Base-by-base conservation (phyloP, 345 rosid species). In the Eucalyptus rudis region DNA sequence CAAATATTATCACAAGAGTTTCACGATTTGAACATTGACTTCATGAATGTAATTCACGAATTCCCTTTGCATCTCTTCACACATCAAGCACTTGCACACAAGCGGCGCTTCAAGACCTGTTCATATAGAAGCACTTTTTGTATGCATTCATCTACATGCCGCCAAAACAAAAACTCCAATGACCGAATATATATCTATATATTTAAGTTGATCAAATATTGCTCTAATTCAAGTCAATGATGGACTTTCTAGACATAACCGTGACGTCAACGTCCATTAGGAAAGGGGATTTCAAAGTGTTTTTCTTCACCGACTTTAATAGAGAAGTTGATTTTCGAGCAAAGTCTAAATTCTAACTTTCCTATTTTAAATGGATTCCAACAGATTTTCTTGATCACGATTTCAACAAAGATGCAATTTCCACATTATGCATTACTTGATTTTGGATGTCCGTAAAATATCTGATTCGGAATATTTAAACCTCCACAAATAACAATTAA, bases 351-450 rank as follows among this genome's bases (percentile, higher is more conserved):
- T 51, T 51, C 0, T 7, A 2, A 7, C 0, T 51, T 51, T 51
- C 22, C 56, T 7, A 51, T 3, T 51, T 51, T 51, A 51, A n/a
- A 51, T 51, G 56, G 56, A 51, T 51, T 51, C 56, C 22, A 17
- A 51, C 0, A 0, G 4, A 51, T 51, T 4, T 51, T 51, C 1
- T 51, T 51, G 4, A 51, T 51, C 0, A 0, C 22, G 0, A 51
- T 51, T 51, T 51, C 56, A 51, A 51, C 56, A 51, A 0, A 51
- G 0, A 51, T 51, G 56, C 56, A 51, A 51, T 51, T 51, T 51
- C 56, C 56, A 51, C 9, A 51, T 51, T 51, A 51, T 51, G 22
- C 3, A 51, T 51, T 51, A 22, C 9, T 51, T 51, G 56, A 51
- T 51, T 51, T 51, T 17, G 56, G 56, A 7, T 0, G 0, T 17